Percentiles rank a stretch among this genome's conserved stretches.
Evolutionary conservation across 1,284 basidiomycete genomes (phyloP).

Genomic region (Ganoderma sinense): DNA sequence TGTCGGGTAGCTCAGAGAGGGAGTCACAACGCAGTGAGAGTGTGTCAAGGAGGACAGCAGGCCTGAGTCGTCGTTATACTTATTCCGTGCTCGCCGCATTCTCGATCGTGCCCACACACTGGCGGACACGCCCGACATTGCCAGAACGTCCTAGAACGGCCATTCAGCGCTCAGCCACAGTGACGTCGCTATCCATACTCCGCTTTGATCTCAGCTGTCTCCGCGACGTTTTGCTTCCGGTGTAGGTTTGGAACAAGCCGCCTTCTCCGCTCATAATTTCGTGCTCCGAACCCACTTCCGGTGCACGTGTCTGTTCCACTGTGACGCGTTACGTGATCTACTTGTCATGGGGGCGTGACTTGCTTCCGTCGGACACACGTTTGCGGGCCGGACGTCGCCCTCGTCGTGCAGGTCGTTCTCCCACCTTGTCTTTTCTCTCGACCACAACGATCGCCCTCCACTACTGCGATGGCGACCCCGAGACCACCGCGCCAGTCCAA

Average conservation of each 20-base stretch:
- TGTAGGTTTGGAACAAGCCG: no score
- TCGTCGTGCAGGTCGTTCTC: slow-evolving; percentile 17
- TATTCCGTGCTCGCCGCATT: slow-evolving; percentile 20
- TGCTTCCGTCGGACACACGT: neutral
- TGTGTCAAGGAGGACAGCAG: slow-evolving; percentile 10
- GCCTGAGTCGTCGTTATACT: slow-evolving; percentile 22
- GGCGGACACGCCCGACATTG: slow-evolving; percentile 16
- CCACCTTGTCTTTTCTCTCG: slow-evolving; percentile 24
- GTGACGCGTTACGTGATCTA: slow-evolving; percentile 16
- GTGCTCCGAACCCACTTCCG: no score
- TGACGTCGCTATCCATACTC: slow-evolving; percentile 32
- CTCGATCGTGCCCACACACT: slow-evolving; percentile 24
- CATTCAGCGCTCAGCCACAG: slow-evolving; percentile 26
- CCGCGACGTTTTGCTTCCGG: no score
- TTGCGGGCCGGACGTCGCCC: slow-evolving; percentile 24
- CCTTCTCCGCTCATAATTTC: no score
- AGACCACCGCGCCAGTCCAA: slow-evolving; percentile 4
- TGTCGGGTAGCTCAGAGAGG: slow-evolving; percentile 7
- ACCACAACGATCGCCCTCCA: slow-evolving; percentile 12
- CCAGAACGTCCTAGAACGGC: slow-evolving; percentile 38
- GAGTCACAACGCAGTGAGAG: slow-evolving; percentile 8
- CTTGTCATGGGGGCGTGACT: neutral
- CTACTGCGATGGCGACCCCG: slow-evolving; percentile 8
- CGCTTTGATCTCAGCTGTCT: slow-evolving; percentile 4
- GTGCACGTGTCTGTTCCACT: slow-evolving; percentile 23